Evolutionary conservation across 169 alveolate genomes (phyloP), one percentile per base, ranked within the genome.

Genomic region (Eimeria sp.): DNA sequence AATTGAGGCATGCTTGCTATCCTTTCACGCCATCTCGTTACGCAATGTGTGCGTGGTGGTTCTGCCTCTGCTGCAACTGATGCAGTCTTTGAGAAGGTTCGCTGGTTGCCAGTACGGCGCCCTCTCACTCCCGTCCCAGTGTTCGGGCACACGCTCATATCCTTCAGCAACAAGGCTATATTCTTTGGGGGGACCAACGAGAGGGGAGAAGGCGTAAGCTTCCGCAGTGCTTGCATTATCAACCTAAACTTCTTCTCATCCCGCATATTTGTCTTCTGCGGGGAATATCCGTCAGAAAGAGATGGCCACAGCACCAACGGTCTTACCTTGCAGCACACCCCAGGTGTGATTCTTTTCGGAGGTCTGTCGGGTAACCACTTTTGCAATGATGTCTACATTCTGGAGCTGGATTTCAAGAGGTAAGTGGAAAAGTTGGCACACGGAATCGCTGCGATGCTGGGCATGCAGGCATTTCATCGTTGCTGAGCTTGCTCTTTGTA

Each of bases 251-350:
- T 97, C 96, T 98, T 97, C 94, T 97, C 98, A 78, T 96, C 98
- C 63, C 98, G 98, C 88, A 97, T 95, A 93, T 96, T 97, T 61
- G 97, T 97, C 57, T 95, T 98, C 76, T 95, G 98, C 34, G 99
- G 99, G 7, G 98, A 97, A 30, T 92, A 95, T 40, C 99, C 99
- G 14, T 95, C 98, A 34, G 98, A 97, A 83, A 87, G 99, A 72
- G 99, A 98, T 83, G 98, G 98, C 13, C 98, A 98, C 95, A 97
- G 98, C 65, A 96, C 98, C n/a, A 97, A 98, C 95, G 97, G 98
- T 20, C 97, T 98, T 63, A 97, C 98, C 13, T 61, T 98, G 58
- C 96, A 96, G 63, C 97, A 95, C 84, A 96, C 98, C 54, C 98
- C 97, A 27, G 96, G 97, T 25, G 97, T 98, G 34, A 97, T 98